These are phyloP conservation scores for Ambrosia artemisiifolia DNA, from an alignment of 129 eudicot genomes.

Conservation along the genomic window DNA sequence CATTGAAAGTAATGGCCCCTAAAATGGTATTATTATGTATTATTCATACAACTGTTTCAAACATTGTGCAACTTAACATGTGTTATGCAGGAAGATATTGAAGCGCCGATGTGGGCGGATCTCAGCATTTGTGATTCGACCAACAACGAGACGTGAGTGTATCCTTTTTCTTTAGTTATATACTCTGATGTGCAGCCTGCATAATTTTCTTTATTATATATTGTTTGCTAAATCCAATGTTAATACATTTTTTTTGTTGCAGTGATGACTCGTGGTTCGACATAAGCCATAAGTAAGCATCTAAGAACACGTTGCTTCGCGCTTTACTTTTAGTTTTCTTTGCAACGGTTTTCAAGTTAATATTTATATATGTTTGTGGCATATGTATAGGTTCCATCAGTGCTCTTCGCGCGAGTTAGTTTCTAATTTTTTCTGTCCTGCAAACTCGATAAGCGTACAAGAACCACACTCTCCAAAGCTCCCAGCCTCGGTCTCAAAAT, in stretches of 20 bases:
- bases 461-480: slow-evolving; percentile 55
- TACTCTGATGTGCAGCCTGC: not conserved
- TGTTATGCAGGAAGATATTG: slow-evolving; percentile 53
- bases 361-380: not conserved
- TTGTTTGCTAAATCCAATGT: not conserved
- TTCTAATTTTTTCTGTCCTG: slow-evolving; percentile 32
- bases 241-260: slow-evolving; percentile 26
- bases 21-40: not conserved
- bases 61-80: slow-evolving; percentile 18
- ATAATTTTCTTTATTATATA: not conserved
- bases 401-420: slow-evolving; percentile 45
- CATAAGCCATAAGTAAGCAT: slow-evolving; percentile 56
- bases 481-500: slow-evolving; percentile 59
- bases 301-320: slow-evolving; percentile 5
- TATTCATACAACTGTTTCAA: not conserved
- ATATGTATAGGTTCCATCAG: slow-evolving; percentile 50
- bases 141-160: slow-evolving; percentile 13
- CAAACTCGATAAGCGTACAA: slow-evolving; percentile 22
- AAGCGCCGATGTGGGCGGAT: slow-evolving; percentile 79
- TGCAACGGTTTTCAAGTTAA: not conserved
- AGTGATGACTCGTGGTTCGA: slow-evolving; percentile 70
- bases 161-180: not conserved
- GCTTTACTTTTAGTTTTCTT: not conserved
- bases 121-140: slow-evolving; percentile 30
- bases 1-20: not conserved